A percentile compares a stretch with the other conserved stretches of the same genome.
These are phyloP conservation scores for Ceratopteris richardii DNA, from an alignment of 75 land plant genomes.

Conservation along the genomic window DNA sequence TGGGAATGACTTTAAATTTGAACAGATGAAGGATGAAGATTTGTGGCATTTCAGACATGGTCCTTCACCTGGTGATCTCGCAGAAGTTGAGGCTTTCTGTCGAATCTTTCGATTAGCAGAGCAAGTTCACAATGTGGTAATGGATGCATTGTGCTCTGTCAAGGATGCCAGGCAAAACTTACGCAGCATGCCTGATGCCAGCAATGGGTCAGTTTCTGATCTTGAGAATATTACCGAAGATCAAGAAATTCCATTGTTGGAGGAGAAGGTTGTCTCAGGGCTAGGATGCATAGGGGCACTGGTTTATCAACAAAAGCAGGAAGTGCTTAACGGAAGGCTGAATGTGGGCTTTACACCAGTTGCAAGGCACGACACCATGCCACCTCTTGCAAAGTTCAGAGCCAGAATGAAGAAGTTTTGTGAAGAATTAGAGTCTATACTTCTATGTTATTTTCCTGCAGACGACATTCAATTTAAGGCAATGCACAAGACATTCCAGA, in stretches of 20 bases:
- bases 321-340: conserved; percentile 72
- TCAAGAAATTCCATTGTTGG: conserved; percentile 55
- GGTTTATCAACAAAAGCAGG: conserved; percentile 67
- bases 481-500: conserved; percentile 68
- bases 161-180: background rate
- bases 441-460: conserved; percentile 46
- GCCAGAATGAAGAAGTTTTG: conserved; percentile 79
- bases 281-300: conserved; percentile 73
- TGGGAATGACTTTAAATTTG: too few relatives aligned
- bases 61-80: conserved; percentile 90
- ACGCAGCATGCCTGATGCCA: too few relatives aligned
- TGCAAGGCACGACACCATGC: conserved; percentile 14
- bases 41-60: conserved; percentile 42
- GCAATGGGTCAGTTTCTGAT: too few relatives aligned
- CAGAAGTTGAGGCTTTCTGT: conserved; percentile 96
- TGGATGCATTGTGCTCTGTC: conserved; percentile 58
- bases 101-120: conserved; percentile 89
- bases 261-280: conserved; percentile 85
- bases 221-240: conserved; percentile 10
- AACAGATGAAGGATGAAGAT: too few relatives aligned
- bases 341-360: background rate
- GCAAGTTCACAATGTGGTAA: conserved; percentile 59
- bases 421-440: conserved; percentile 61
- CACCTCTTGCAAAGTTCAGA: conserved; percentile 76
- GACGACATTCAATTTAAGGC: conserved; percentile 26